Conservation (phyloP, 2,329 filamentous ascomycete species). For the Ophiocordyceps camponoti-saundersi region DNA sequence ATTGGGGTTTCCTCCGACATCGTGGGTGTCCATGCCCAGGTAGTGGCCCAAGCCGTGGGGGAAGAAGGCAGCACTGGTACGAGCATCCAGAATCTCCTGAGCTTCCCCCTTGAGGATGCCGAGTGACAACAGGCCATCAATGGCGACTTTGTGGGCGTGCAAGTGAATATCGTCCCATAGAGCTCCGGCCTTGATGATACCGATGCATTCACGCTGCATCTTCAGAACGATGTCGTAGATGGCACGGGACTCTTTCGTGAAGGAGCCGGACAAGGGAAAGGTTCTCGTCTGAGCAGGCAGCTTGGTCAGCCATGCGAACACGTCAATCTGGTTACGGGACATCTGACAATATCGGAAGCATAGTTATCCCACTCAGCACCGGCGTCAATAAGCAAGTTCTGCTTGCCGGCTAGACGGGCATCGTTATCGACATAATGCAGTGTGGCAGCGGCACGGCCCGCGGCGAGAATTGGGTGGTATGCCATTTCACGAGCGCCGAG, state of each 20-base stretch:
- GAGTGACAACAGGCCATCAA: conserved; percentile 58
- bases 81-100: conserved; percentile 57
- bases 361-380: conserved; percentile 64
- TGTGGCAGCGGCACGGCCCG: conserved; percentile 64
- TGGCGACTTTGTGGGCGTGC: conserved; percentile 65
- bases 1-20: conserved; percentile 64
- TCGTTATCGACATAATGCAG: conserved; percentile 79
- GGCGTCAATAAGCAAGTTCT: conserved; percentile 71
- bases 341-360: conserved; percentile 42
- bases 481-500: conserved; percentile 68
- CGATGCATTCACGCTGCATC: conserved; percentile 73
- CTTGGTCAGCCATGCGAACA: conserved; percentile 1
- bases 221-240: conserved; percentile 72
- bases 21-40: conserved; percentile 83
- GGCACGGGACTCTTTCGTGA: conserved; percentile 49
- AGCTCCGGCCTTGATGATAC: conserved; percentile 54
- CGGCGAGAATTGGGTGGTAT: conserved; percentile 74
- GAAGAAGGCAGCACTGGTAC: conserved; percentile 81
- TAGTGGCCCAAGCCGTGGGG: conserved; percentile 87
- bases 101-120: conserved; percentile 55
- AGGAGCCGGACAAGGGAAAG: conserved; percentile 63
- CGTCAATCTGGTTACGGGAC: not conserved
- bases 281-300: conserved; percentile 48
- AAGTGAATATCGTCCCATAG: conserved; percentile 70
- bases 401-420: conserved; percentile 49